Evolutionary conservation across 345 rosid species (phyloP).

Genomic region (Citrus cavaleriei): DNA sequence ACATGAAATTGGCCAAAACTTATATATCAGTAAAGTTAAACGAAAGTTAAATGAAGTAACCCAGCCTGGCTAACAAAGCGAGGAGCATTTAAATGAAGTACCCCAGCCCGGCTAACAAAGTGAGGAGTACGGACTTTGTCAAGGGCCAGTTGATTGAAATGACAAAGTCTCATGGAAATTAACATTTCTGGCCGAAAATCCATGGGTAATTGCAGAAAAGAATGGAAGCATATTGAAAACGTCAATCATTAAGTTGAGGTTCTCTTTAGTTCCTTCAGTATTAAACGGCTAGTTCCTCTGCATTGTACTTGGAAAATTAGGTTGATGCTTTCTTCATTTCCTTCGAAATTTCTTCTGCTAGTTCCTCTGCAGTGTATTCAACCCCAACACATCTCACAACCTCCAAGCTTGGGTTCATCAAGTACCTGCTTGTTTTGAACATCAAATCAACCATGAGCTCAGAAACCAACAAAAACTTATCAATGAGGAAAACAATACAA

Average conservation of each 20-base stretch:
- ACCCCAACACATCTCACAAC: conserved; percentile 69
- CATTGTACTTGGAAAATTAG: conserved; percentile 33
- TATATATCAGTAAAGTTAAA: not conserved
- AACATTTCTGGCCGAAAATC: not conserved
- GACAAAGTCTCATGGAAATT: not conserved
- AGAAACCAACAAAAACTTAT: not conserved
- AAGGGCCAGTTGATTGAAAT: not conserved
- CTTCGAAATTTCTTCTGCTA: conserved; percentile 50
- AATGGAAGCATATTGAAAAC: not conserved
- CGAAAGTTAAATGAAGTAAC: not conserved
- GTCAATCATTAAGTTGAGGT: not conserved
- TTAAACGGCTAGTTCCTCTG: conserved; percentile 56
- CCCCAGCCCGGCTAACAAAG: not conserved
- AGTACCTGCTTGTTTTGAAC: conserved; percentile 47
- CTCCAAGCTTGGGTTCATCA: conserved; percentile 83
- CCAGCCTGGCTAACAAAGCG: not conserved
- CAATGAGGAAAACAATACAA: not conserved
- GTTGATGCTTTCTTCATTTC: conserved; percentile 38
- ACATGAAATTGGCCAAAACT: not conserved
- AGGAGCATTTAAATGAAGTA: not conserved
- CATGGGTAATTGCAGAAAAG: not conserved
- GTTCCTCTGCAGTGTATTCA: conserved; percentile 65
- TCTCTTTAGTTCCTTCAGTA: conserved; percentile 46
- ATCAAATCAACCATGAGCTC: not conserved
- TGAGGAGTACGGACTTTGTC: not conserved